Conservation (phyloP, 148 eudicot species). For the Fagopyrum homotropicum region DNA sequence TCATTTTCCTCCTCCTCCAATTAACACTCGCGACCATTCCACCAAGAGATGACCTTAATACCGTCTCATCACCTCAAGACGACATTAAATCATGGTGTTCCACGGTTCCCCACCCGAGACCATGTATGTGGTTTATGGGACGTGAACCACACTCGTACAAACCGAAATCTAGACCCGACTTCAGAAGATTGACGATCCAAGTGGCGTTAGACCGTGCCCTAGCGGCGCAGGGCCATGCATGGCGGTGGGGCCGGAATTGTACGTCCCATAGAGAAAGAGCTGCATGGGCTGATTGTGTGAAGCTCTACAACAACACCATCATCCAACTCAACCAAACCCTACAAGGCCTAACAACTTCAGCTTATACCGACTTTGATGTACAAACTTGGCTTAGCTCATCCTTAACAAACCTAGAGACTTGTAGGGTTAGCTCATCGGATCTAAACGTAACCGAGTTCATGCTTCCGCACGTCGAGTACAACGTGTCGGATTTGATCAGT, state of each 20-base stretch:
- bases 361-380: constrained; percentile 5
- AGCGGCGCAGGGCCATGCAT: constrained; percentile 17
- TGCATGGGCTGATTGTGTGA: constrained; percentile 31
- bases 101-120: constrained; percentile 8
- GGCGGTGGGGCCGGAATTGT: constrained; percentile 17
- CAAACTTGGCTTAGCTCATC: constrained; percentile 16
- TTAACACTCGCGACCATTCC: neutral
- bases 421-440: constrained; percentile 11
- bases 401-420: constrained; percentile 13
- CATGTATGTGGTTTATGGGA: constrained; percentile 1
- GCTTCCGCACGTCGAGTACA: constrained; percentile 11
- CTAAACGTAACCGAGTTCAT: constrained; percentile 10
- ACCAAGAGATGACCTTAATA: neutral
- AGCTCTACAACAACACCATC: constrained; percentile 28
- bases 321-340: constrained; percentile 29
- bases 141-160: neutral
- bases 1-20: neutral
- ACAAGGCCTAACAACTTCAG: constrained; percentile 15
- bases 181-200: constrained; percentile 28
- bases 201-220: constrained; percentile 30
- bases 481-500: constrained; percentile 46
- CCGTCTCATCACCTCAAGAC: neutral
- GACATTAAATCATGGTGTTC: neutral
- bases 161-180: constrained; percentile 14
- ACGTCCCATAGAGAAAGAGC: constrained; percentile 16